phyloP scores from a whole-genome alignment of 2,329 filamentous ascomycete species.

The Graphilbum ipis-grandicollis region DNA sequence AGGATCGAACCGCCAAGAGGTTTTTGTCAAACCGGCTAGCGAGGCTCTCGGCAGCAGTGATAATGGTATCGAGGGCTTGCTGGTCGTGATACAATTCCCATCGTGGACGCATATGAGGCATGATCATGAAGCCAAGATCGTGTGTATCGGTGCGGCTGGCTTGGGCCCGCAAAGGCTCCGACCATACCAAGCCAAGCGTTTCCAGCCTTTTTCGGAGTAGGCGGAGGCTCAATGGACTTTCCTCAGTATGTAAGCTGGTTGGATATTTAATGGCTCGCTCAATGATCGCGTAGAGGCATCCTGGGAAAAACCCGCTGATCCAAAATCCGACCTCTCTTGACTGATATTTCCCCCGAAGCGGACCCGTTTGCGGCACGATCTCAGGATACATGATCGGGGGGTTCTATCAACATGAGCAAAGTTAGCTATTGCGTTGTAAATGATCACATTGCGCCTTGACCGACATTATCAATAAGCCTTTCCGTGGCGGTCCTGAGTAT shows the following conservation, averaged over 20 bases:
- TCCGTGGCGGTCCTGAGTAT: too few species aligned
- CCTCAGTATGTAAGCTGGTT: too few species aligned
- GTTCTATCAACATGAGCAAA: too few species aligned
- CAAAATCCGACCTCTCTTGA: too few species aligned
- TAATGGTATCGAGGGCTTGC: slow-evolving; percentile 17
- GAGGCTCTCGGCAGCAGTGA: slow-evolving; percentile 18
- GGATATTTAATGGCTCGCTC: too few species aligned
- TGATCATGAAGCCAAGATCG: slow-evolving; percentile 26
- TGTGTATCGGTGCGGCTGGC: slow-evolving; percentile 18
- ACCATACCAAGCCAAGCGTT: slow-evolving; percentile 28
- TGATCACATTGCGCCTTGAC: too few species aligned
- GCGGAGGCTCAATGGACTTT: slow-evolving; percentile 14
- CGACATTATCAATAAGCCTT: too few species aligned
- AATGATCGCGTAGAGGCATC: slow-evolving; percentile 22
- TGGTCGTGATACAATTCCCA: slow-evolving; percentile 22
- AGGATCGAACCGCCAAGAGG: slow-evolving; percentile 19
- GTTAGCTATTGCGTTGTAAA: too few species aligned
- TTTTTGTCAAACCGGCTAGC: slow-evolving; percentile 17
- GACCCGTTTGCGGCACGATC: too few species aligned
- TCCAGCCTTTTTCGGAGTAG: too few species aligned
- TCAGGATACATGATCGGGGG: too few species aligned
- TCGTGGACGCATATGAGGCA: slow-evolving; percentile 18
- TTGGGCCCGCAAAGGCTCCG: slow-evolving; percentile 18
- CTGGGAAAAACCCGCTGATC: slow-evolving; percentile 31
- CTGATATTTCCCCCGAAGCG: too few species aligned